Evolutionary conservation across 2,329 filamentous ascomycete genomes (phyloP).

Genomic region (Bretziella fagacearum): DNA sequence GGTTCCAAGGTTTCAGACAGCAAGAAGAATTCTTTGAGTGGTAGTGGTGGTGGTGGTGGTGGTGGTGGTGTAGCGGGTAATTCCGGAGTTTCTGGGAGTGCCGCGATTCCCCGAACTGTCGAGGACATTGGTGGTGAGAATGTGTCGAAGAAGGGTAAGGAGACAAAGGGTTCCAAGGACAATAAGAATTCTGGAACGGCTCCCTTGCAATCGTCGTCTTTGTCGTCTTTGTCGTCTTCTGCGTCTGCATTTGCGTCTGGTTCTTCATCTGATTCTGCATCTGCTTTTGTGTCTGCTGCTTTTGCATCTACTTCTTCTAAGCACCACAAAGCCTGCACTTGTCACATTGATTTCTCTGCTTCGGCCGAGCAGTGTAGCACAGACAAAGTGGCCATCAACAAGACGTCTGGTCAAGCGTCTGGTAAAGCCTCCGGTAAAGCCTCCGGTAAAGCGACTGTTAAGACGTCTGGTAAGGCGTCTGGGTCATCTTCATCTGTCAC

Average conservation of each 20-base stretch:
- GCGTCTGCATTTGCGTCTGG: background rate
- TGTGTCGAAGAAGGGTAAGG: constrained; percentile 10
- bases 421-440: too few relatives aligned
- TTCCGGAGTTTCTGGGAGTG: too few relatives aligned
- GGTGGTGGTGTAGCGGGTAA: background rate
- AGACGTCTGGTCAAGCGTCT: too few relatives aligned
- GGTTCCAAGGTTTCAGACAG: background rate
- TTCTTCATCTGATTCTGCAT: constrained; percentile 4
- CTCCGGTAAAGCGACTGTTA: too few relatives aligned
- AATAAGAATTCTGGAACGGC: background rate
- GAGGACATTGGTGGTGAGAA: background rate
- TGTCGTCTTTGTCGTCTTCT: background rate
- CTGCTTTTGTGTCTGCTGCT: background rate
- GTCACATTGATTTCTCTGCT: too few relatives aligned
- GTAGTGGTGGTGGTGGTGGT: background rate
- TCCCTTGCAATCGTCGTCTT: background rate
- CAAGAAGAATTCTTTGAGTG: background rate
- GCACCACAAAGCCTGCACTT: background rate
- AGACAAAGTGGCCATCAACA: too few relatives aligned
- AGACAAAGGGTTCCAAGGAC: background rate
- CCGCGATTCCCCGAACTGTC: too few relatives aligned
- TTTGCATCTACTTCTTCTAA: too few relatives aligned
- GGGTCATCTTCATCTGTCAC: too few relatives aligned
- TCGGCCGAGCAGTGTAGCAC: too few relatives aligned
- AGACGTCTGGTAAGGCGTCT: too few relatives aligned